phyloP scores from a whole-genome alignment of 371 early-diverging fungal genomes.

The Mucor piriformis region DNA sequence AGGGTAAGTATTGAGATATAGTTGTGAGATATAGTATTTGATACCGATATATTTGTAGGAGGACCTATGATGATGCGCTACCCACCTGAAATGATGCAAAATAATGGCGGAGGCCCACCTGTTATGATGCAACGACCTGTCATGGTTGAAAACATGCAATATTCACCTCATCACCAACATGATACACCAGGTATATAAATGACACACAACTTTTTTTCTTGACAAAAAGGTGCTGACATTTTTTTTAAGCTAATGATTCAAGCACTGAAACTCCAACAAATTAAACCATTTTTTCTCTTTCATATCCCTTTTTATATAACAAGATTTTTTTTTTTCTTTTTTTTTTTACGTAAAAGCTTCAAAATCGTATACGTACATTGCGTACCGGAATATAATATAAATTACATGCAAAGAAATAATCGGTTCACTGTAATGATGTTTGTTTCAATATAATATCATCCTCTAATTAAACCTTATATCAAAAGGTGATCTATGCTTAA shows the following conservation, averaged over 20 bases:
- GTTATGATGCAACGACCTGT: constrained; percentile 43
- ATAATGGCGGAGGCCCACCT: constrained; percentile 25
- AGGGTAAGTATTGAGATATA: constrained; percentile 23
- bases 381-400: too few species aligned
- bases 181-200: constrained; percentile 14
- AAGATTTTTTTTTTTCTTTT: background rate
- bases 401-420: too few species aligned
- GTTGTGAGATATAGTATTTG: background rate
- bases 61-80: constrained; percentile 60
- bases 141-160: constrained; percentile 36
- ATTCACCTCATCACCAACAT: constrained; percentile 29
- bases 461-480: too few species aligned
- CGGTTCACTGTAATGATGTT: too few species aligned
- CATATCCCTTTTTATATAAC: background rate
- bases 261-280: constrained; percentile 12
- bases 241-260: background rate
- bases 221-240: too few species aligned
- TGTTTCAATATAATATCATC: too few species aligned
- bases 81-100: constrained; percentile 54
- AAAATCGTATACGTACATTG: too few species aligned
- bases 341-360: background rate
- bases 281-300: constrained; percentile 1
- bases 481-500: too few species aligned
- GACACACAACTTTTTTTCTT: background rate
- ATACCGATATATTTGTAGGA: constrained; percentile 14